Evolutionary conservation across 805 yeast genomes (phyloP).

Genomic region (Candida tammaniensis): DNA sequence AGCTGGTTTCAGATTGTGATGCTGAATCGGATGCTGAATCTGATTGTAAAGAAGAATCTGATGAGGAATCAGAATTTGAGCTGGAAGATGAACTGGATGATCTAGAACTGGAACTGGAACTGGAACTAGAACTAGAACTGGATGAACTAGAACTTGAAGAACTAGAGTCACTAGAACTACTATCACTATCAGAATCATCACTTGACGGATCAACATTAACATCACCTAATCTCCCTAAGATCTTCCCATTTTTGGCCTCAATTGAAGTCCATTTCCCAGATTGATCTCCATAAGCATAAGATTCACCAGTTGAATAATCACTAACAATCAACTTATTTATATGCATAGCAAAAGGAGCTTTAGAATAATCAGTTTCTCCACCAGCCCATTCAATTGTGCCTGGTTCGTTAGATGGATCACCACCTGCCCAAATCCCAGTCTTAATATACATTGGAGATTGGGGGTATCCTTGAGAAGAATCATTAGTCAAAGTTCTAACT

Average conservation of each 20-base stretch:
- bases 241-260: slow-evolving; percentile 52
- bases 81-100: slow-evolving; percentile 1
- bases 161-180: slow-evolving; percentile 15
- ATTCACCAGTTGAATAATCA: slow-evolving; percentile 63
- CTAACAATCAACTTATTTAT: slow-evolving; percentile 54
- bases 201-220: slow-evolving; percentile 33
- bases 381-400: slow-evolving; percentile 85
- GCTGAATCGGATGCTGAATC: too few relatives aligned
- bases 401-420: slow-evolving; percentile 57
- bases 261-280: slow-evolving; percentile 60
- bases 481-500: slow-evolving; percentile 59
- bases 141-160: slow-evolving; percentile 3
- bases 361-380: slow-evolving; percentile 59
- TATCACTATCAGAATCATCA: slow-evolving; percentile 21
- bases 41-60: too few relatives aligned
- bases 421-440: slow-evolving; percentile 79
- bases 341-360: slow-evolving; percentile 67
- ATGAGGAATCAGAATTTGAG: slow-evolving; percentile 5
- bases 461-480: slow-evolving; percentile 67
- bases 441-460: slow-evolving; percentile 77
- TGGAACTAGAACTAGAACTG: slow-evolving; percentile 5
- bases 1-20: too few relatives aligned
- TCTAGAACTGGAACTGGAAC: slow-evolving; percentile 6
- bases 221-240: slow-evolving; percentile 53
- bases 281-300: slow-evolving; percentile 52